phyloP scores from a whole-genome alignment of 163 green algal genomes.

The Botryococcus braunii region DNA sequence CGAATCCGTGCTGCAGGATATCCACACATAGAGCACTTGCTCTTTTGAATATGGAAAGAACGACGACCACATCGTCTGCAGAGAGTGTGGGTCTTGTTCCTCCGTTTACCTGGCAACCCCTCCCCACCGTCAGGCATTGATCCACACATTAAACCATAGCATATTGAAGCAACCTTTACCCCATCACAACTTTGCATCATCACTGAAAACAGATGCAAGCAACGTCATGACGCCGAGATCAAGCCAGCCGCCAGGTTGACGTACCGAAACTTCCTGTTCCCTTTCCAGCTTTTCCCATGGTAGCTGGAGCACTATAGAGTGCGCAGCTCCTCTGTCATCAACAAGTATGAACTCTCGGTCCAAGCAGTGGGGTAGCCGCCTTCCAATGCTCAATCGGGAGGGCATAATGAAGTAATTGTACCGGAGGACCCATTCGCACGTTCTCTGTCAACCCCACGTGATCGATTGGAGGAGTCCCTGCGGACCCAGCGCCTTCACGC shows the following conservation, averaged over 20 bases:
- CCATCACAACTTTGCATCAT: not conserved
- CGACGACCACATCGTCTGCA: constrained; percentile 89
- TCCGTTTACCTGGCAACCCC: constrained; percentile 69
- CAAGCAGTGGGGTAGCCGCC: no score
- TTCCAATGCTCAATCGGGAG: no score
- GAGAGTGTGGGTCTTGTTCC: constrained; percentile 97
- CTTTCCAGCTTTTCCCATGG: constrained; percentile 96
- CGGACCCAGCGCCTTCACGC: no score
- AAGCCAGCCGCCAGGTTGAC: constrained; percentile 9
- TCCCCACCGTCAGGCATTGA: not conserved
- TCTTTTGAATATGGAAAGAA: constrained; percentile 98
- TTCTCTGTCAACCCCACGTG: no score
- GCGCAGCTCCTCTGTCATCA: no score
- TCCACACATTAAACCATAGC: not conserved
- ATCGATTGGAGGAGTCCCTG: no score
- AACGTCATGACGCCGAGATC: not conserved
- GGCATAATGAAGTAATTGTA: no score
- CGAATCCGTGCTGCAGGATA: constrained; percentile 90
- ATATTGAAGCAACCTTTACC: not conserved
- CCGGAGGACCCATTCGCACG: no score
- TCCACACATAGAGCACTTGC: constrained; percentile 82
- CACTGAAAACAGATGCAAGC: not conserved
- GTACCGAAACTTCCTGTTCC: constrained; percentile 94
- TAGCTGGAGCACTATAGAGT: no score
- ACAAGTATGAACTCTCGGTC: no score